Conservation (phyloP, 2,329 filamentous ascomycete species). For the Elsinoe fawcettii region DNA sequence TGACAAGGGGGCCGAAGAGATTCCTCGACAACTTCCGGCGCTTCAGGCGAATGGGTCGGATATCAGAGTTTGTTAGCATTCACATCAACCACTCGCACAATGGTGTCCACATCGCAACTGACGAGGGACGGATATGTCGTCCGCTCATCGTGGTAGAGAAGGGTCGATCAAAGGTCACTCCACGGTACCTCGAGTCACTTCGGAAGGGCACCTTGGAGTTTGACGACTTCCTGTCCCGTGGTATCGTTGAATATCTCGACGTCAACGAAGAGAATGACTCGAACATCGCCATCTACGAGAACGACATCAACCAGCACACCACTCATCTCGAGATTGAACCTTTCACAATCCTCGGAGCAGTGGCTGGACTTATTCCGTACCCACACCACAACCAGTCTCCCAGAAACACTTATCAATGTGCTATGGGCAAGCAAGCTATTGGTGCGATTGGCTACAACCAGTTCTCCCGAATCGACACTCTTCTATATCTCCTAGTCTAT, state of each 20-base stretch:
- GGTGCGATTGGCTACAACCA: constrained; percentile 97
- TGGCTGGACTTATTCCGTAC: constrained; percentile 93
- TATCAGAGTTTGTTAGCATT: constrained; percentile 94
- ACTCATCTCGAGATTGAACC: constrained; percentile 98
- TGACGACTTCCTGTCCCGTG: constrained; percentile 84
- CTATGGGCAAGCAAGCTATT: constrained; percentile 99
- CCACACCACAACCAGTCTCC: constrained; percentile 99
- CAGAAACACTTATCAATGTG: constrained; percentile 96
- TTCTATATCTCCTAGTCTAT: constrained; percentile 95
- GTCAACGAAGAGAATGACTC: constrained; percentile 98
- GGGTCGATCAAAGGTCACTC: constrained; percentile 69
- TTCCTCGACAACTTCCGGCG: constrained; percentile 81
- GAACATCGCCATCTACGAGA: constrained; percentile 82
- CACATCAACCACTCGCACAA: constrained; percentile 90
- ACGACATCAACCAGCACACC: constrained; percentile 70
- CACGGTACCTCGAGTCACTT: constrained; percentile 69
- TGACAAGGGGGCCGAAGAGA: constrained; percentile 76
- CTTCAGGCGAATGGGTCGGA: constrained; percentile 78
- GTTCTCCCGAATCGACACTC: constrained; percentile 90
- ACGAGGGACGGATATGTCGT: constrained; percentile 92
- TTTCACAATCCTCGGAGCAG: constrained; percentile 90
- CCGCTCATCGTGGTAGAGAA: constrained; percentile 94
- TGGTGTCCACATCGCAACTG: constrained; percentile 89
- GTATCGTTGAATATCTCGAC: constrained; percentile 91
- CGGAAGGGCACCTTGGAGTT: constrained; percentile 80